Evolutionary conservation across 2,329 filamentous ascomycete species (phyloP), one percentile per base, ranked within the genome.

Genomic region (Penicillium hordei): DNA sequence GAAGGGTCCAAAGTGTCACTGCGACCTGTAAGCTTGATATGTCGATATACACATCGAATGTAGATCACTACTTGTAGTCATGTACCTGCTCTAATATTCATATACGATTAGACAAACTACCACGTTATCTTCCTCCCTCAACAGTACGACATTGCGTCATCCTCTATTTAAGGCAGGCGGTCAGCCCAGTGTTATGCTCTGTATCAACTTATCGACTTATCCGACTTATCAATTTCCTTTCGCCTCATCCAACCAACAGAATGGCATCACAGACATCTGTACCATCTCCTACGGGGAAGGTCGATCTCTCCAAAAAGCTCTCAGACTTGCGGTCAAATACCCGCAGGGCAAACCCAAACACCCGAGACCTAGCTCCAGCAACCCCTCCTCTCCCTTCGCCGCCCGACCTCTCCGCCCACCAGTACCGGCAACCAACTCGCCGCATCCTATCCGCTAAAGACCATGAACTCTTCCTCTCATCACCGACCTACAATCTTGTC

Each of bases 381-480:
- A 96, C 93, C 29, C 92, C 92, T 48, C 72, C 81, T 39, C 82
- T 97, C 9, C 86, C 91, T 34, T 74, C 85, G 46, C 87, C 88
- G 19, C 87, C 89, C 58, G 82, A 86, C 60, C 79, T 82, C 40
- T 81, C 83, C 52, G 81, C 77, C 45, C 80, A 87, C 70, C 76
- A 75, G 6, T 95, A 90, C 78, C 78, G 80, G 57, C 79, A 78
- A 6, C 94, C 94, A 0, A 84, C 82, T 13, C 84, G 93, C 59
- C 85, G 93, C 9, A 97, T 99, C 52, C 79, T 99, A 13, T 93
- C 92, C 3, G 81, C 81, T 2, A 79, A 84, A 48, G 94, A 99
- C 65, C 93, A 96, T 71, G 82, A 90, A 19, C 77, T 91, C 4
- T 99, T 97, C 68, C 82, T 92, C 19, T 78, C 84, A 0, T 97